Evolutionary conservation across 1,284 basidiomycete species (phyloP).

Genomic region (Amylostereum areolatum): DNA sequence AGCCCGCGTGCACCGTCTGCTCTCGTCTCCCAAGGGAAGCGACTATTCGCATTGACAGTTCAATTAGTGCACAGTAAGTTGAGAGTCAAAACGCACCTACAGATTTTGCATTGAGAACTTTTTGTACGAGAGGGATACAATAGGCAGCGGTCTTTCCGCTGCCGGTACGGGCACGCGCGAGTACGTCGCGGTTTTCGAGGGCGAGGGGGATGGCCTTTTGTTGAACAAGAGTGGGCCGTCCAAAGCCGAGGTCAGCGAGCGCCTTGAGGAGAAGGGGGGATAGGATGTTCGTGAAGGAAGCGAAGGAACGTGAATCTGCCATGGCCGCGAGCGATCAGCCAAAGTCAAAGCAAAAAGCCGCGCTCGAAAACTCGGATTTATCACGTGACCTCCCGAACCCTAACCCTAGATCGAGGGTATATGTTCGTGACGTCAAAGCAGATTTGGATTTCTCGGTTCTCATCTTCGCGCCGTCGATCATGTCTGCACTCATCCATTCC

Average conservation of each 20-base stretch:
- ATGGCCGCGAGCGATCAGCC: background rate
- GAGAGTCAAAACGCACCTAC: constrained; percentile 41
- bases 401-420: too few relatives aligned
- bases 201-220: constrained; percentile 80
- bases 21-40: constrained; percentile 23
- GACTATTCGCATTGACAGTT: background rate
- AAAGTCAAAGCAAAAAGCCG: background rate
- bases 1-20: constrained; percentile 63
- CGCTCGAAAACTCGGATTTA: background rate
- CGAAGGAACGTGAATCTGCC: constrained; percentile 33
- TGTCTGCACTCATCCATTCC: constrained; percentile 40
- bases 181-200: constrained; percentile 86
- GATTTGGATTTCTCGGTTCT: too few relatives aligned
- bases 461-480: too few relatives aligned
- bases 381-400: background rate
- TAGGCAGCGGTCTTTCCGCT: constrained; percentile 98
- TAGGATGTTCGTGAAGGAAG: constrained; percentile 65
- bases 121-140: constrained; percentile 87
- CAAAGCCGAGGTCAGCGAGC: constrained; percentile 77
- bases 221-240: constrained; percentile 80
- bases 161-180: constrained; percentile 91
- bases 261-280: constrained; percentile 74
- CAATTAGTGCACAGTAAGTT: background rate
- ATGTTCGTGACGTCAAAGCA: too few relatives aligned
- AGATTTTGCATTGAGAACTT: constrained; percentile 77